phyloP scores from a whole-genome alignment of 73 alveolate species.

The Stentor roeselii region DNA sequence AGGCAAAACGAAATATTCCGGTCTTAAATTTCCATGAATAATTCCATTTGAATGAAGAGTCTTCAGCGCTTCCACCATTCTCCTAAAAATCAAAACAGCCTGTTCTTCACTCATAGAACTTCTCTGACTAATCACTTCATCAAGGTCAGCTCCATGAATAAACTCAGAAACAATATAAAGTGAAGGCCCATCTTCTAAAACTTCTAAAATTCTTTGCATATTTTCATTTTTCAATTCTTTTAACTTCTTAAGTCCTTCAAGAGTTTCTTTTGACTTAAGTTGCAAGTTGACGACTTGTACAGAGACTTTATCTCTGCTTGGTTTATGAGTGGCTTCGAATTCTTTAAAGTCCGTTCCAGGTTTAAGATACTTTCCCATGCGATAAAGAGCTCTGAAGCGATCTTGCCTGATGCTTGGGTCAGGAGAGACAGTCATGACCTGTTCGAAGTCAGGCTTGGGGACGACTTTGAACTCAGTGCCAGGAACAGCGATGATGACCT shows the following conservation, averaged over 20 bases:
- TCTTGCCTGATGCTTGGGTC: neutral
- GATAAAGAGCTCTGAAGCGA: neutral
- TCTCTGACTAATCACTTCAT: slow-evolving; percentile 37
- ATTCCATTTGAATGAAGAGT: slow-evolving; percentile 88
- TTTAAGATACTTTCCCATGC: neutral
- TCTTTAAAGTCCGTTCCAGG: neutral
- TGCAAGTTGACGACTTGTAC: neutral
- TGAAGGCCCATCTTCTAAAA: slow-evolving; percentile 39
- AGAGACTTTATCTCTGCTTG: neutral
- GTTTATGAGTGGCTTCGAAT: neutral
- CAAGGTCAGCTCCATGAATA: slow-evolving; percentile 45
- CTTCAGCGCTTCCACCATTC: slow-evolving; percentile 82
- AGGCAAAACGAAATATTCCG: slow-evolving; percentile 64
- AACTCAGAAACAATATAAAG: slow-evolving; percentile 46
- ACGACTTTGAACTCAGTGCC: slow-evolving; percentile 14
- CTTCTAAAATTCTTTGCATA: slow-evolving; percentile 40
- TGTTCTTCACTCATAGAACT: slow-evolving; percentile 34
- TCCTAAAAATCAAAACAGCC: slow-evolving; percentile 38
- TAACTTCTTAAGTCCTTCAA: neutral
- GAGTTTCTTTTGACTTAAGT: neutral
- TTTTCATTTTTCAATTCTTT: slow-evolving; percentile 45
- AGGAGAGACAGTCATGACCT: neutral
- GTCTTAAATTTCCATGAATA: slow-evolving; percentile 87
- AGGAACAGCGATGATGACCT: neutral
- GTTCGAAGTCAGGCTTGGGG: neutral